A percentile compares a stretch with the other conserved stretches of the same genome.
Evolutionary conservation across 2,329 filamentous ascomycete species (phyloP).

Genomic region (Chaetomiaceae sp.): DNA sequence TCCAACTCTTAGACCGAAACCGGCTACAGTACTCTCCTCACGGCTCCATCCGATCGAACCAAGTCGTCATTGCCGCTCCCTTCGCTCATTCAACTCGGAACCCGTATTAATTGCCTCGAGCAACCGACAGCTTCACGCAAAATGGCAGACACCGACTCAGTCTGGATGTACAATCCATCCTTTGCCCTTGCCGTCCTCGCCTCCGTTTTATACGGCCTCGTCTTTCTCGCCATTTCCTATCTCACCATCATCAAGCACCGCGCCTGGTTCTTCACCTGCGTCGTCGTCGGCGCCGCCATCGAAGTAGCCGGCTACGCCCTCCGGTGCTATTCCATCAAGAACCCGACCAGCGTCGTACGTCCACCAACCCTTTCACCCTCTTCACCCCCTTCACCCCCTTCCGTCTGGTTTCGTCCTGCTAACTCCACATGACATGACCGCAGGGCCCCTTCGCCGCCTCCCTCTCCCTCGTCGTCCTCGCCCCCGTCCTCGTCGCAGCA

Average conservation of each 20-base stretch:
- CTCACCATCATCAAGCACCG: constrained; percentile 4
- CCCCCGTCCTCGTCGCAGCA: constrained; percentile 46
- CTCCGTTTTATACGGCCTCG: neutral
- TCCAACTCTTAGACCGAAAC: no score
- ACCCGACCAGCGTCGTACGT: neutral
- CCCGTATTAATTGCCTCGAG: no score
- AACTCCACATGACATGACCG: neutral
- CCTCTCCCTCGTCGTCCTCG: constrained; percentile 31
- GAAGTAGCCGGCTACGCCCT: constrained; percentile 2
- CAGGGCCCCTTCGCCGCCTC: constrained; percentile 10
- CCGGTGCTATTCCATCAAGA: constrained; percentile 9
- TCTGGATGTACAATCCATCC: constrained; percentile 7
- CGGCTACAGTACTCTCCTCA: no score
- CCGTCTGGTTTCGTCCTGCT: no score
- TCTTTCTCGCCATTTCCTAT: constrained; percentile 1
- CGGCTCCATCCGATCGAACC: no score
- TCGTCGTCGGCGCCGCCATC: constrained; percentile 5
- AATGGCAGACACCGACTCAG: neutral
- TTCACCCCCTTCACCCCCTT: no score
- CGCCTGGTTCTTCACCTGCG: constrained; percentile 7
- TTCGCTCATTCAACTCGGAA: no score
- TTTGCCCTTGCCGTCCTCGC: constrained; percentile 1
- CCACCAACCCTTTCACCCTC: neutral
- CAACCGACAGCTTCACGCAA: neutral
- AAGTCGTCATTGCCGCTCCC: no score